Evolutionary conservation across 768 basidiomycete genomes (phyloP), one percentile per base, ranked within the genome.

Genomic region (Kwoniella sp.): DNA sequence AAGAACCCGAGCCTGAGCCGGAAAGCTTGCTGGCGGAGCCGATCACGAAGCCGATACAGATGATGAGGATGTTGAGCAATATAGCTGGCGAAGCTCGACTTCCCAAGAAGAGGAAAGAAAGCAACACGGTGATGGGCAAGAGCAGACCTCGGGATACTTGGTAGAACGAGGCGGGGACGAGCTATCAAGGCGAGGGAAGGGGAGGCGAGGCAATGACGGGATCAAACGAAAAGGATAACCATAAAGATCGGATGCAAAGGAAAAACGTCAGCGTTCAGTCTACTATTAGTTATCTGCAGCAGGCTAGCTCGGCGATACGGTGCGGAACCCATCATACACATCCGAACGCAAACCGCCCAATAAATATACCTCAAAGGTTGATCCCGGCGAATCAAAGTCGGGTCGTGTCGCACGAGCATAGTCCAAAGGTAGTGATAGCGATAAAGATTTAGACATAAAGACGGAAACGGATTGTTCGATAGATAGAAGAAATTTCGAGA

Each of bases 111-210:
- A 59, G 41, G 58, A 34, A 59, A 4, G 58, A 59, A 26, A 59
- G 48, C 17, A 48, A 13, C 2, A 59, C 47, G 28, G 58, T 59
- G 26, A 59, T 29, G 26, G 69, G 69, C 8, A 71, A 55, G 12
- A 65, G 63, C 7, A 71, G 63, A 38, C 70, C 70, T 29, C 70
- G 38, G 1, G 70, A 67, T 15, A 88, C 89, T 84, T 90, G 90
- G 81, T 90, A 92, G 80, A 89, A 92, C 0, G 88, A 87, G 1
- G 90, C 89, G 61, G 91, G 90, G 23, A 92, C 89, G 37, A 57
- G 56, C 56, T 57, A 25, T 31, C 9, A n/a, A 15, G 15, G 17
- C 23, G 38, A 25, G 22, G 13, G 17, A 57, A 28, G 1, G 31
- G 31, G 22, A 55, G 20, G 30, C 34, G 52, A 54, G 12, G 5